Conservation (phyloP, 148 eudicot genomes). For the Linanthus parryae region DNA sequence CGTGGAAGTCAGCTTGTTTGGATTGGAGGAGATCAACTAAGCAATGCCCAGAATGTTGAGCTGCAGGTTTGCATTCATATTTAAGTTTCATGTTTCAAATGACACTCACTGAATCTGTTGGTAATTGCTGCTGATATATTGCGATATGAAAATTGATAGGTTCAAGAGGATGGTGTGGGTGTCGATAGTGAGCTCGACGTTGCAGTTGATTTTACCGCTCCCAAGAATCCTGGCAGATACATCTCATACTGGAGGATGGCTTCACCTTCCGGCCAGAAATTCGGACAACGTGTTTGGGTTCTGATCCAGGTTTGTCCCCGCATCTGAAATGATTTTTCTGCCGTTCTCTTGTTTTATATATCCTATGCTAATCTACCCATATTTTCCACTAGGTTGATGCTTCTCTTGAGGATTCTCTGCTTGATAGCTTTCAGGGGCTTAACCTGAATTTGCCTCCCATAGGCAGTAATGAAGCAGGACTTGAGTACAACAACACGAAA, state of each 20-base stretch:
- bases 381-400: constrained; percentile 46
- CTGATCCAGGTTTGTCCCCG: constrained; percentile 50
- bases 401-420: constrained; percentile 21
- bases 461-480: not conserved
- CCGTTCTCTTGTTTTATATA: not conserved
- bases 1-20: constrained; percentile 53
- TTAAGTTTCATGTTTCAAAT: constrained; percentile 6
- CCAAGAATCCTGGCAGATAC: constrained; percentile 68
- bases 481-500: constrained; percentile 6
- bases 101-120: not conserved
- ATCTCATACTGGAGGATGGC: constrained; percentile 84
- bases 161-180: constrained; percentile 41
- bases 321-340: not conserved
- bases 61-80: constrained; percentile 32
- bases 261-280: constrained; percentile 53
- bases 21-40: constrained; percentile 68
- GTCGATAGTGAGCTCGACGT: constrained; percentile 48
- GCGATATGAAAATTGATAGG: constrained; percentile 23
- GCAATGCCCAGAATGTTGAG: constrained; percentile 29
- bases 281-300: constrained; percentile 89
- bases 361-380: not conserved
- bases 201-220: constrained; percentile 77
- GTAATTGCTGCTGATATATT: not conserved
- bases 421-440: constrained; percentile 16
- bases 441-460: constrained; percentile 54